Conservation (phyloP, 2,329 filamentous ascomycete genomes). For the Tolypocladium endophyticum region DNA sequence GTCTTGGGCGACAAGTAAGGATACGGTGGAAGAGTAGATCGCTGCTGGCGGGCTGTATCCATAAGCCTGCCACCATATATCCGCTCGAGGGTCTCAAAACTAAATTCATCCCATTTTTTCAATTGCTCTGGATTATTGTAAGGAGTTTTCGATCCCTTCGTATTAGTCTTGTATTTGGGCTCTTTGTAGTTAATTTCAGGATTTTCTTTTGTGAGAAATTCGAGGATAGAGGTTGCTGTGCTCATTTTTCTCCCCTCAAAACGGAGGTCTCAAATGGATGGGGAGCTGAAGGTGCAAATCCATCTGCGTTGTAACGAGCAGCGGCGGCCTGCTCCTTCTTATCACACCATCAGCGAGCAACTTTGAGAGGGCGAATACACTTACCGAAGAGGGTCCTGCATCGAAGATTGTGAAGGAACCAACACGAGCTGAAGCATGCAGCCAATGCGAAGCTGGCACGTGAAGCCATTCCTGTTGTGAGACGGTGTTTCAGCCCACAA, state of each 20-base stretch:
- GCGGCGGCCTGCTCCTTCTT: neutral
- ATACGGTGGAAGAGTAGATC: neutral
- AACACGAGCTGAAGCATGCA: neutral
- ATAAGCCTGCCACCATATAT: neutral
- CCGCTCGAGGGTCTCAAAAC: neutral
- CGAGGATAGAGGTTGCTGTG: neutral
- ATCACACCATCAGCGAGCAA: neutral
- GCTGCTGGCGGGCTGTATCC: neutral
- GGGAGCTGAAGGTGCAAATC: neutral
- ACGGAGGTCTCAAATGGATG: neutral
- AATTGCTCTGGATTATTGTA: neutral
- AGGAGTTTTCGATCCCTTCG: neutral
- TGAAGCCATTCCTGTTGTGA: neutral
- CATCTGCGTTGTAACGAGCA: neutral
- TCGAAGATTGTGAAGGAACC: neutral
- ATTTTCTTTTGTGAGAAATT: neutral
- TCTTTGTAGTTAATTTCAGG: neutral
- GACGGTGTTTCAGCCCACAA: neutral
- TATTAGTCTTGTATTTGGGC: neutral
- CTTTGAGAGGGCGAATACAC: neutral
- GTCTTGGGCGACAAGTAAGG: neutral
- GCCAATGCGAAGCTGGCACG: neutral
- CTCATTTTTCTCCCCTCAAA: neutral
- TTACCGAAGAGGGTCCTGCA: neutral
- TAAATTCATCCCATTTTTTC: neutral